These are phyloP conservation scores for Helianthus annuus DNA, from an alignment of 129 eudicot genomes.

Conservation along the genomic window DNA sequence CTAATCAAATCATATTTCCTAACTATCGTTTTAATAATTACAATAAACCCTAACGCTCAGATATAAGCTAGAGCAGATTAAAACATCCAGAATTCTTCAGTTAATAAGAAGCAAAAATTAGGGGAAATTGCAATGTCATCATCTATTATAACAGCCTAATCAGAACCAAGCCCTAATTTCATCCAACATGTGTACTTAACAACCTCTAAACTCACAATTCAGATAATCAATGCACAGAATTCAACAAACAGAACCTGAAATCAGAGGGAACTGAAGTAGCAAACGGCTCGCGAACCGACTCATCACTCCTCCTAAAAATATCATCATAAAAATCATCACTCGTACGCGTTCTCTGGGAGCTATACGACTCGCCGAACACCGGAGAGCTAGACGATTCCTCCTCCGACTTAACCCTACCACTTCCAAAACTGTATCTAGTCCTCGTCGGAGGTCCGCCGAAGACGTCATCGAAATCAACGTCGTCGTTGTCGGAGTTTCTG, in stretches of 20 bases:
- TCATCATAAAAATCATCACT: conserved; percentile 75
- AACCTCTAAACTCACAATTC: background rate
- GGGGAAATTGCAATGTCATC: background rate
- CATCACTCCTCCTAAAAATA: conserved; percentile 64
- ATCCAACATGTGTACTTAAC: background rate
- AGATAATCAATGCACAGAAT: background rate
- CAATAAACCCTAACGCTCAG: too few relatives aligned
- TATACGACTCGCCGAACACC: conserved; percentile 69
- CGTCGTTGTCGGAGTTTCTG: conserved; percentile 44
- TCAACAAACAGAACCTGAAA: conserved; percentile 46
- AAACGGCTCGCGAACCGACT: conserved; percentile 52
- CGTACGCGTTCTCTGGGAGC: conserved; percentile 35
- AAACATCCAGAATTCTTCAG: too few relatives aligned
- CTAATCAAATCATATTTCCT: too few relatives aligned
- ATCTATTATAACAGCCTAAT: background rate
- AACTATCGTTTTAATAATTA: too few relatives aligned
- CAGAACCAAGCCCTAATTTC: background rate
- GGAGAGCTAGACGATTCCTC: conserved; percentile 43
- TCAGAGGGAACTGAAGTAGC: conserved; percentile 52
- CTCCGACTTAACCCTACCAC: conserved; percentile 34
- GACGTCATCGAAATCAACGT: conserved; percentile 87
- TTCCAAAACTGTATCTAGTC: conserved; percentile 48
- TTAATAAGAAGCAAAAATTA: too few relatives aligned
- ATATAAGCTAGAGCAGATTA: too few relatives aligned
- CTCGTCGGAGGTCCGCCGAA: conserved; percentile 98